Conservation (phyloP, 139 green algal genomes). For the Ettlia oleoabundans region DNA sequence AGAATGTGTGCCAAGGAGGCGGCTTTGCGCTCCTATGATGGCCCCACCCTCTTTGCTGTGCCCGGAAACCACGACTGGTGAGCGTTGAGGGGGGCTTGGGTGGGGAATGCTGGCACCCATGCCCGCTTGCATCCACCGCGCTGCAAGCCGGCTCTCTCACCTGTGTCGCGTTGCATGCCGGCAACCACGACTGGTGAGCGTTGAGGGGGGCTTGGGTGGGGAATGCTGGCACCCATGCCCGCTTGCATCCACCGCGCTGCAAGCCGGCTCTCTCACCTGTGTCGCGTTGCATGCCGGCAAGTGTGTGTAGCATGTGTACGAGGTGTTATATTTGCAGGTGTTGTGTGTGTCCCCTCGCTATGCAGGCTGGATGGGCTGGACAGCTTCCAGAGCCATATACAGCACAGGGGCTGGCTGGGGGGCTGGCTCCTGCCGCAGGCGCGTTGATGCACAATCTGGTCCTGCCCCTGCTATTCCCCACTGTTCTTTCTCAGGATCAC, state of each 20-base stretch:
- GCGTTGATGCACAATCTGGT: neutral
- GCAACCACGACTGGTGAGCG: constrained; percentile 46
- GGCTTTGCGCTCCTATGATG: constrained; percentile 65
- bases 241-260: neutral
- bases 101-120: neutral
- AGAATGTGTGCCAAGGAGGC: constrained; percentile 41
- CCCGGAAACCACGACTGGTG: constrained; percentile 89
- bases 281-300: neutral
- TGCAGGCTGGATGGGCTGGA: constrained; percentile 73
- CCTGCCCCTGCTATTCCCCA: neutral
- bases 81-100: neutral
- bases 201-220: neutral
- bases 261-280: neutral
- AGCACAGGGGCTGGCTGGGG: constrained; percentile 87
- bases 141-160: neutral
- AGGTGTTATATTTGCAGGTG: no score
- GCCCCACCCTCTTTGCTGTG: constrained; percentile 82
- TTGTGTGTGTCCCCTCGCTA: neutral
- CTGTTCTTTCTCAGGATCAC: neutral
- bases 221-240: neutral
- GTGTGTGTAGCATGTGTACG: no score
- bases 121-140: neutral
- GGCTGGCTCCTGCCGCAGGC: constrained; percentile 89
- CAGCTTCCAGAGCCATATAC: constrained; percentile 79
- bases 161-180: neutral